These are phyloP conservation scores for Colletotrichum siamense DNA, from an alignment of 2,329 filamentous ascomycete species.

Conservation along the genomic window DNA sequence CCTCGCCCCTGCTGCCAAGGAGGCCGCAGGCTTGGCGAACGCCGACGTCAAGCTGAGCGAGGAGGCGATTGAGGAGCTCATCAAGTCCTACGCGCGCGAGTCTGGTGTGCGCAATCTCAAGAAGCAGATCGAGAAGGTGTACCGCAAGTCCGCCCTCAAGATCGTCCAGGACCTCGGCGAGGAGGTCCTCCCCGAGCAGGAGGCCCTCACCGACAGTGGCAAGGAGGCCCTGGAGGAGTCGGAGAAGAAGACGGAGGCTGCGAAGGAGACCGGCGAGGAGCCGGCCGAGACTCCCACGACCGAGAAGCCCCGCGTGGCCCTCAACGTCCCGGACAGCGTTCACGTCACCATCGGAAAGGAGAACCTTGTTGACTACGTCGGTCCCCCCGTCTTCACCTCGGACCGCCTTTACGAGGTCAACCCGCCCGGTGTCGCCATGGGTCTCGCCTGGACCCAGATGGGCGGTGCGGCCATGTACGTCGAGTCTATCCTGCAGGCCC, in stretches of 20 bases:
- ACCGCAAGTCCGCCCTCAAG: conserved; percentile 94
- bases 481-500: conserved; percentile 91
- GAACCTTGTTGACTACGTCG: conserved; percentile 95
- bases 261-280: conserved; percentile 42
- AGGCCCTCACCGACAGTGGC: conserved; percentile 84
- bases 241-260: conserved; percentile 71
- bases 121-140: conserved; percentile 99
- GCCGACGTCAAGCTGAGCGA: conserved; percentile 88
- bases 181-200: conserved; percentile 78
- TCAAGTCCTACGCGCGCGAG: conserved; percentile 98
- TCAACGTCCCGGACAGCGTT: conserved; percentile 86
- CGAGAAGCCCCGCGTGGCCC: conserved; percentile 74
- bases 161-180: conserved; percentile 96
- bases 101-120: conserved; percentile 97
- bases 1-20: conserved; percentile 91
- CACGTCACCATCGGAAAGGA: conserved; percentile 87
- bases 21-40: conserved; percentile 86
- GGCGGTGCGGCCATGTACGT: conserved; percentile 96
- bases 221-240: conserved; percentile 77
- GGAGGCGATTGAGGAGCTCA: conserved; percentile 91
- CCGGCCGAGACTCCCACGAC: conserved; percentile 29
- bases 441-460: conserved; percentile 96
- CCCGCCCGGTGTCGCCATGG: conserved; percentile 95
- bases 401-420: conserved; percentile 94
- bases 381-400: conserved; percentile 92